Conservation (phyloP, 192 early-diverging fungal genomes). For the Gaertneriomyces sp. region DNA sequence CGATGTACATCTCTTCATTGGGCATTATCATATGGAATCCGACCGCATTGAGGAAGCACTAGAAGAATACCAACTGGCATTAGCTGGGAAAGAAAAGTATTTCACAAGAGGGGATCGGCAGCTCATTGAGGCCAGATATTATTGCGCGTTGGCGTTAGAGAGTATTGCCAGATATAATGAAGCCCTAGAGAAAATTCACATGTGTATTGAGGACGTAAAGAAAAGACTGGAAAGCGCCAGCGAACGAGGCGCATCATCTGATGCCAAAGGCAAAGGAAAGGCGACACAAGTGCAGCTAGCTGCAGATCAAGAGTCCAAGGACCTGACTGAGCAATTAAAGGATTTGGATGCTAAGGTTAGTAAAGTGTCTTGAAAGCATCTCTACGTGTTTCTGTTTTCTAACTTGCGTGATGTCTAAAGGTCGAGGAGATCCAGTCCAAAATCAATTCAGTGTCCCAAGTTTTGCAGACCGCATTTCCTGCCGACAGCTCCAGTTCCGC, state of each 20-base stretch:
- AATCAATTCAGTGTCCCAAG: background rate
- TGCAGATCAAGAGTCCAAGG: slow-evolving; percentile 5
- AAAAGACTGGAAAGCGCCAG: slow-evolving; percentile 1
- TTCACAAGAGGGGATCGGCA: slow-evolving; percentile 5
- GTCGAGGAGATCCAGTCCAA: slow-evolving; percentile 16
- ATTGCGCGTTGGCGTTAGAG: slow-evolving; percentile 16
- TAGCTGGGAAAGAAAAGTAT: slow-evolving; percentile 1
- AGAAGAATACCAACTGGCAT: slow-evolving; percentile 10
- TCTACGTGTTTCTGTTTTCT: too few relatives aligned
- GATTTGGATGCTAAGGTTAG: slow-evolving; percentile 21
- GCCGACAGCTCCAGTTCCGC: background rate
- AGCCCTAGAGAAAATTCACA: slow-evolving; percentile 15
- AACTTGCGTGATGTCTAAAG: background rate
- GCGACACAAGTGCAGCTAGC: background rate
- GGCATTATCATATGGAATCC: slow-evolving; percentile 9
- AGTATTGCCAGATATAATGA: slow-evolving; percentile 4
- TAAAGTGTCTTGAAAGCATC: background rate
- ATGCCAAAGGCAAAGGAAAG: slow-evolving; percentile 17
- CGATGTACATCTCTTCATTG: slow-evolving; percentile 20
- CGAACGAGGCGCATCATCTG: background rate
- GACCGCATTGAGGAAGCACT: slow-evolving; percentile 16
- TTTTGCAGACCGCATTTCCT: background rate
- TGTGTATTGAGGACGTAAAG: slow-evolving; percentile 1
- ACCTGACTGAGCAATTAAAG: slow-evolving; percentile 13
- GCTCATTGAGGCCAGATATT: slow-evolving; percentile 11